Evolutionary conservation across 2,329 filamentous ascomycete genomes (phyloP).

Genomic region (Claviceps purpurea): DNA sequence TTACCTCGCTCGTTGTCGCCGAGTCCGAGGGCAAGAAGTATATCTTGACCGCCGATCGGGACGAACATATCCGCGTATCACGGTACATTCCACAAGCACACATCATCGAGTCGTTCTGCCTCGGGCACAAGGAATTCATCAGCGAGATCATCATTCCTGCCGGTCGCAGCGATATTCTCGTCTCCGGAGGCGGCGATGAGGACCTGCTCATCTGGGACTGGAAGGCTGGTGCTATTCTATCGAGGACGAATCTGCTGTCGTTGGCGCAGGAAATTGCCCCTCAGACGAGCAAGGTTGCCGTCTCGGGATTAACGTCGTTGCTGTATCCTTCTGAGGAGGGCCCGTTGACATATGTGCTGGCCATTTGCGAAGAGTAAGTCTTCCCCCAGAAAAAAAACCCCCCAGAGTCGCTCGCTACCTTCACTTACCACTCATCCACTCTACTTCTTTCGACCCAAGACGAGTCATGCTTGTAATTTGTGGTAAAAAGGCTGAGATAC

Average conservation of each 20-base stretch:
- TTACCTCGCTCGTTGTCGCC: slow-evolving; percentile 58
- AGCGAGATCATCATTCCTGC: slow-evolving; percentile 57
- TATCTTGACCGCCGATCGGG: slow-evolving; percentile 43
- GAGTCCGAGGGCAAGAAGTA: slow-evolving; percentile 29
- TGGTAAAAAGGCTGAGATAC: not conserved
- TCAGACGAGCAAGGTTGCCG: slow-evolving; percentile 29
- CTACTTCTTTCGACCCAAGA: not conserved
- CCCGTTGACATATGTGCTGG: slow-evolving; percentile 28
- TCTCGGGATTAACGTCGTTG: slow-evolving; percentile 29
- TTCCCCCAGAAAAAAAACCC: not conserved
- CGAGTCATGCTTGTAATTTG: slow-evolving; percentile 8
- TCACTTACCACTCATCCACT: not conserved
- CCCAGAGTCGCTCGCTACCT: not conserved
- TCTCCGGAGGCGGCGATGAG: slow-evolving; percentile 80
- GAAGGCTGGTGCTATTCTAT: slow-evolving; percentile 40
- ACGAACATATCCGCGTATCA: slow-evolving; percentile 75
- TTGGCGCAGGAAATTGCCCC: slow-evolving; percentile 25
- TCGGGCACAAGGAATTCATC: slow-evolving; percentile 79
- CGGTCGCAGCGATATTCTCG: slow-evolving; percentile 43
- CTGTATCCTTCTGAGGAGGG: slow-evolving; percentile 16
- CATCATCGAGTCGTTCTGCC: slow-evolving; percentile 78
- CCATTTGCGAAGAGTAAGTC: slow-evolving; percentile 43
- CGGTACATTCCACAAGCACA: slow-evolving; percentile 70
- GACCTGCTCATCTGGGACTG: slow-evolving; percentile 76
- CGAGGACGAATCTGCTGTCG: slow-evolving; percentile 38